Conservation (phyloP, 2,329 filamentous ascomycete genomes). For the Hypoxylon sp. region DNA sequence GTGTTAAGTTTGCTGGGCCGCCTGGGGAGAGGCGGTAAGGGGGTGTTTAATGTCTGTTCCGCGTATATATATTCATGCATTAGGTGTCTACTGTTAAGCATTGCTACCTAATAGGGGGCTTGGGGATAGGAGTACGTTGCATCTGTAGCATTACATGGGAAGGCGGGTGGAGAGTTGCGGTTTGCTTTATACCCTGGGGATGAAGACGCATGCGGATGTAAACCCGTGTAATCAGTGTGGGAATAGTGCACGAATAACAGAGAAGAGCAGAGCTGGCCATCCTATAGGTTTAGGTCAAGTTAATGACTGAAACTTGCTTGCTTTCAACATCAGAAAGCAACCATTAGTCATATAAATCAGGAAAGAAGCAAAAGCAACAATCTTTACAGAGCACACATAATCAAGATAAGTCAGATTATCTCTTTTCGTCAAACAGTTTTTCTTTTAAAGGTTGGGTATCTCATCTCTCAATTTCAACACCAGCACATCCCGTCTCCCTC, state of each 20-base stretch:
- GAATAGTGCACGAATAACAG: conserved; percentile 11
- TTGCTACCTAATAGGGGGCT: background rate
- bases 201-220: conserved; percentile 1
- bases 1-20: conserved; percentile 70
- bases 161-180: background rate
- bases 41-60: background rate
- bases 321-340: background rate
- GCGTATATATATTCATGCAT: conserved; percentile 12
- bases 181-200: conserved; percentile 20
- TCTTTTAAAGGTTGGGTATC: conserved; percentile 33
- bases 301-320: conserved; percentile 1
- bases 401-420: background rate
- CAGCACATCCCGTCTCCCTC: too few relatives aligned
- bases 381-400: background rate
- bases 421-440: background rate
- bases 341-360: background rate
- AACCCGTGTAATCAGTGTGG: conserved; percentile 2
- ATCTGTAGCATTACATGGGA: conserved; percentile 11
- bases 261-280: background rate
- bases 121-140: conserved; percentile 4
- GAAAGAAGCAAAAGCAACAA: background rate
- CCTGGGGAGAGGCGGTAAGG: conserved; percentile 52
- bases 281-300: background rate
- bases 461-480: background rate
- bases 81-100: background rate